phyloP scores from a whole-genome alignment of 371 early-diverging fungal genomes.

The Circinella minor region DNA sequence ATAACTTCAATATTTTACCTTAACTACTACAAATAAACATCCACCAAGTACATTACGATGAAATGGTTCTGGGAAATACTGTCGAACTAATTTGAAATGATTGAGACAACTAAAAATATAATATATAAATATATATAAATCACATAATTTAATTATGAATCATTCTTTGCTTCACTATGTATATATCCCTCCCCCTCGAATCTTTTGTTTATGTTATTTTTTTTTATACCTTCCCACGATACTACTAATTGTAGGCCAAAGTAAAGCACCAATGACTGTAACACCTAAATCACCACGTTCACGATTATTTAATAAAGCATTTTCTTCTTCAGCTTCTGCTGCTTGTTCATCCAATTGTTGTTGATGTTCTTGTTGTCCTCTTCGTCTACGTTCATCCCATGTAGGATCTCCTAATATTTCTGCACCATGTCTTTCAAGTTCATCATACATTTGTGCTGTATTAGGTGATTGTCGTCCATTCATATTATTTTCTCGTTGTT shows the following conservation, averaged over 20 bases:
- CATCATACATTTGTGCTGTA: constrained; percentile 3
- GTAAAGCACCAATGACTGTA: constrained; percentile 56
- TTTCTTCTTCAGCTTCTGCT: constrained; percentile 13
- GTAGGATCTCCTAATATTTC: constrained; percentile 14
- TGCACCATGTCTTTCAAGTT: constrained; percentile 5
- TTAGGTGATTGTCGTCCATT: neutral
- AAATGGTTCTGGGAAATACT: constrained; percentile 60
- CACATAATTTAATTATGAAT: neutral
- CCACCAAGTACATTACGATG: constrained; percentile 67
- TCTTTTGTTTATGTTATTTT: too few relatives aligned
- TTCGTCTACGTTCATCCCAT: constrained; percentile 19
- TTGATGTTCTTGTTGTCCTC: neutral
- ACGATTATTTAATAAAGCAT: constrained; percentile 10
- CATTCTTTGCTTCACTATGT: too few relatives aligned
- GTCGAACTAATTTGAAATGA: constrained; percentile 49
- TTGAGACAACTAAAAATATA: constrained; percentile 43
- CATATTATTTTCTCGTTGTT: constrained; percentile 16
- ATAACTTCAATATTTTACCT: constrained; percentile 29
- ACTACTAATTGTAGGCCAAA: constrained; percentile 56
- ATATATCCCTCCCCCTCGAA: neutral
- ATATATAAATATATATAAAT: neutral
- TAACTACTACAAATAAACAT: constrained; percentile 64
- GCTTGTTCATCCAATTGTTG: constrained; percentile 10
- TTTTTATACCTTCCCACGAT: constrained; percentile 43
- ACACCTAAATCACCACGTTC: constrained; percentile 41